Evolutionary conservation across 306 rosid species (phyloP), one percentile per base, ranked within the genome.

Genomic region (Leucaena leucocephala): DNA sequence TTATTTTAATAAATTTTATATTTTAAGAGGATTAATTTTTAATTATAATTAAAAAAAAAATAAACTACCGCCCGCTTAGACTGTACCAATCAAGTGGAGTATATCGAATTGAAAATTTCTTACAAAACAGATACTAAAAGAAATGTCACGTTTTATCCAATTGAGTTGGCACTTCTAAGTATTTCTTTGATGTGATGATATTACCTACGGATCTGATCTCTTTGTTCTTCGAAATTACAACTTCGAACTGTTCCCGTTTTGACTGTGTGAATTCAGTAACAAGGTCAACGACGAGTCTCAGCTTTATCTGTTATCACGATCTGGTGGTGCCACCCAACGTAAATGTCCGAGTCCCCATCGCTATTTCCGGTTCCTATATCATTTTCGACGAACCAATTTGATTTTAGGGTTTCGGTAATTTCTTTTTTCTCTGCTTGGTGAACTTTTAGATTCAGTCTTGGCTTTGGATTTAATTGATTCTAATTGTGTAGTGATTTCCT

Each of bases 231-330:
- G 8, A 21, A 4, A 12, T 68, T 43, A 12, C 21, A 19, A 68
- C 36, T 40, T 16, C 6, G 6, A 45, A 21, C 39, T 22, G 57
- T 69, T 12, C 34, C 40, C 40, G 11, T 69, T 69, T 68, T 44
- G 19, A 69, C 57, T 69, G 6, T 68, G 55, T 69, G 57, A 44
- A 69, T 69, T 44, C 57, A 69, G 74, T 19, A 13, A 44, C 12
- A 22, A 44, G 40, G 73, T 69, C 74, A 69, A 69, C 57, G 40
- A 13, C 74, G 40, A 69, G 57, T 69, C 74, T 22, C 74, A 6
- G n/a, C 55, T 54, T n/a, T 54, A 55, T 55, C 27, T 19, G n/a
- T 43, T 2, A 11, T 43, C 19, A 2, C 52, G 55, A 68, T 68
- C 55, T 68, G 16, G 72, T 66, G 71, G 33, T 39, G 44, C 22